Evolutionary conservation across 805 yeast genomes (phyloP).

Genomic region (Kluyveromyces wickerhamii): DNA sequence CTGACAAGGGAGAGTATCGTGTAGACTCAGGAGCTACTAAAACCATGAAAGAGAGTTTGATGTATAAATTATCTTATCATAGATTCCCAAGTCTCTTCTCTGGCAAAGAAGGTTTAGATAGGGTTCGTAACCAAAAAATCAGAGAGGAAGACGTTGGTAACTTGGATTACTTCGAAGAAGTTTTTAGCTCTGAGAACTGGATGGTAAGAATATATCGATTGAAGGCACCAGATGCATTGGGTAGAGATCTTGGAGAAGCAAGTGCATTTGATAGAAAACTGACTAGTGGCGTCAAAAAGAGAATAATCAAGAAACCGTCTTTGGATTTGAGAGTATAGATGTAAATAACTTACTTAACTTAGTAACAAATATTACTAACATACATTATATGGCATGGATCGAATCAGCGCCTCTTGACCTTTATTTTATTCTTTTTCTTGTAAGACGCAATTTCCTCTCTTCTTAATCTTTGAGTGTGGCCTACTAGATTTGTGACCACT

Average conservation of each 20-base stretch:
- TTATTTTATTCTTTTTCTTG: slow-evolving; percentile 27
- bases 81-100: slow-evolving; percentile 67
- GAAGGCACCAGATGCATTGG: slow-evolving; percentile 79
- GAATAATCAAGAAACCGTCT: slow-evolving; percentile 42
- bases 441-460: slow-evolving; percentile 38
- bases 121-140: slow-evolving; percentile 82
- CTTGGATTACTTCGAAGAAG: slow-evolving; percentile 83
- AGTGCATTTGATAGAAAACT: slow-evolving; percentile 41
- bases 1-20: slow-evolving; percentile 77
- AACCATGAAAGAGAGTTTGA: slow-evolving; percentile 80
- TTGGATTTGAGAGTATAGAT: slow-evolving; percentile 39
- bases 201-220: slow-evolving; percentile 89
- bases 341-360: background rate
- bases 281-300: slow-evolving; percentile 31
- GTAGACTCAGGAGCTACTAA: slow-evolving; percentile 76
- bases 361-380: no score
- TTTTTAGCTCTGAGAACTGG: slow-evolving; percentile 93
- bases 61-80: slow-evolving; percentile 93
- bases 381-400: no score
- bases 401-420: no score
- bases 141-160: slow-evolving; percentile 41
- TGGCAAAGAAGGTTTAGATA: slow-evolving; percentile 56
- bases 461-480: slow-evolving; percentile 76
- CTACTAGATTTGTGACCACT: slow-evolving; percentile 84
- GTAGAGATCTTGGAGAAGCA: slow-evolving; percentile 63